Evolutionary conservation across 257 asterid species (phyloP).

Genomic region (Ballota nigra): DNA sequence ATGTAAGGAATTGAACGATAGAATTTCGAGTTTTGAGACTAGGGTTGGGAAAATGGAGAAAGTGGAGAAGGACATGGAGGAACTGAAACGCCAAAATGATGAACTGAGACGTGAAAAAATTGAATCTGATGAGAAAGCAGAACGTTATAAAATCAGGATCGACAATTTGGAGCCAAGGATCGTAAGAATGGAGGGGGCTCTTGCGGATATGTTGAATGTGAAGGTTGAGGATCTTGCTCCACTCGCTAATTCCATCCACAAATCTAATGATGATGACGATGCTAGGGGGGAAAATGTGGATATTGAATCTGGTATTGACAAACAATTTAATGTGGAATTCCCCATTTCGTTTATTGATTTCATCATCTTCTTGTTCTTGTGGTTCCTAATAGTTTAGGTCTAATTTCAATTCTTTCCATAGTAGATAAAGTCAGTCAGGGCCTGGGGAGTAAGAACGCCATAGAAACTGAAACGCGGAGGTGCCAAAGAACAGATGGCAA

Average conservation of each 20-base stretch:
- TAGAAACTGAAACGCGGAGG: slow-evolving; percentile 36
- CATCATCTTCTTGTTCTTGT: neutral
- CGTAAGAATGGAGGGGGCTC: slow-evolving; percentile 5
- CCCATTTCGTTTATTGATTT: neutral
- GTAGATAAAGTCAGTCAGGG: slow-evolving; percentile 27
- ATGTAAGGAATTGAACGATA: neutral
- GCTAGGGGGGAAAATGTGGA: neutral
- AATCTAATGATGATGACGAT: neutral
- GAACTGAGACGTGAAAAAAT: slow-evolving; percentile 15
- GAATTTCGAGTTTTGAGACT: neutral
- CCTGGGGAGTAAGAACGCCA: slow-evolving; percentile 8
- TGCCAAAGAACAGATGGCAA: slow-evolving; percentile 78
- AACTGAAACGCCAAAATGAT: slow-evolving; percentile 13
- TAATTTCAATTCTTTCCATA: neutral
- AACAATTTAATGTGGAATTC: neutral
- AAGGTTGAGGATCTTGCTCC: slow-evolving; percentile 20
- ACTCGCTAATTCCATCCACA: neutral
- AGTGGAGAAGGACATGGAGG: neutral
- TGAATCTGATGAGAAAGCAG: slow-evolving; percentile 15
- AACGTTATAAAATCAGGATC: neutral
- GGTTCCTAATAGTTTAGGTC: neutral
- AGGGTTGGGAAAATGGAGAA: neutral
- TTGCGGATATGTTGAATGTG: slow-evolving; percentile 22
- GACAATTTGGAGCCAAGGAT: slow-evolving; percentile 21
- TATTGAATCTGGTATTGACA: neutral